Evolutionary conservation across 148 eudicot species (phyloP), one percentile per base, ranked within the genome.

Genomic region (Polygonum aviculare): DNA sequence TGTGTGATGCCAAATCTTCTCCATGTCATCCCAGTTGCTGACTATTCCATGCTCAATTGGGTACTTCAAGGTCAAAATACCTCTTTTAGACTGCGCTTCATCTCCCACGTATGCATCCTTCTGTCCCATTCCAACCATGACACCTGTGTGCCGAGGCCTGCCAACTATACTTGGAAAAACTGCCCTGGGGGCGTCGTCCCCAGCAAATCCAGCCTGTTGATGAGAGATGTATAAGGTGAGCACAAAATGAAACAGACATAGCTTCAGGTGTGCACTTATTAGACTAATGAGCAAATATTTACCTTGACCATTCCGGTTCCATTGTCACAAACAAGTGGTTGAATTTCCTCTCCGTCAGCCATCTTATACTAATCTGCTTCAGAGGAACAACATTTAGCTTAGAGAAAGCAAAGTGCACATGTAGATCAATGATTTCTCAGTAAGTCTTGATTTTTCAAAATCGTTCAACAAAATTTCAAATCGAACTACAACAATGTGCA

Each of bases 221-320:
- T 18, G 21, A 39, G 40, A 44, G 11, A 36, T 39, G 39, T n/a
- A 33, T 22, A 57, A 14, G 14, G 69, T 62, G 18, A 62, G 69
- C 47, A 44, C 47, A 44, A 7, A 6, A 41, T 41, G 9, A 41
- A 44, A 44, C 47, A 39, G 31, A 26, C 41, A 44, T 10, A 44
- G 9, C 47, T 44, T 44, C 47, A 44, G 6, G 9, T 44, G 35
- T 44, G 45, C 31, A 12, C 31, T 33, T 62, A 26, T 11, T 14
- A 26, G 31, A 31, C 36, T 3, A 12, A 31, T 7, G 36, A 19
- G 39, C 7, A 38, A 69, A 36, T 5, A 69, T 5, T 10, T 69
- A 70, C 74, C 74, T 70, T 70, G 49, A 70, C 74, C 74, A 70
- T 70, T 70, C 74, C 74, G 40, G 74, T 70, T 70, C 74, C 74